These are phyloP conservation scores for Solanum hybrid DNA, from an alignment of 305 asterid species.

Conservation along the genomic window DNA sequence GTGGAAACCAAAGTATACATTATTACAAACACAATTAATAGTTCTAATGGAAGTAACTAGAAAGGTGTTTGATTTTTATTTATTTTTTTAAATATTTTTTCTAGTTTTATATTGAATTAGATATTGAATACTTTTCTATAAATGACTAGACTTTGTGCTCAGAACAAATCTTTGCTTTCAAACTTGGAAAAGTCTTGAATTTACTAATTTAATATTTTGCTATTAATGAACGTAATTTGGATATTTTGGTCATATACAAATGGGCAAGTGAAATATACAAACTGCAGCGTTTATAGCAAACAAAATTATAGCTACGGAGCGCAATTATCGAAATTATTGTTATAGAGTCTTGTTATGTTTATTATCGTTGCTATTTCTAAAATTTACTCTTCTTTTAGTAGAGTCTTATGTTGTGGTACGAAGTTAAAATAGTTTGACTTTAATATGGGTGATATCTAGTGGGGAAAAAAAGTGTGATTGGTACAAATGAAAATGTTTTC, in stretches of 20 bases:
- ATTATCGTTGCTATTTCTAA: too few relatives aligned
- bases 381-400: too few relatives aligned
- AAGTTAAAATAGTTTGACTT: too few relatives aligned
- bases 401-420: too few relatives aligned
- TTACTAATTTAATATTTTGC: background rate
- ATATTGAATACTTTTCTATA: background rate
- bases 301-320: too few relatives aligned
- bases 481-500: too few relatives aligned
- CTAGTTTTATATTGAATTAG: background rate
- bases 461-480: too few relatives aligned
- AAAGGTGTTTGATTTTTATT: background rate
- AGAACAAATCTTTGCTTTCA: background rate
- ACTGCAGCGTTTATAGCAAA: too few relatives aligned
- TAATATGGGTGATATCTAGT: too few relatives aligned
- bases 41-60: background rate
- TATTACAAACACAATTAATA: background rate
- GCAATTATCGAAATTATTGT: too few relatives aligned
- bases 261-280: too few relatives aligned
- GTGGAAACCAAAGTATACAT: background rate
- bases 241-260: background rate
- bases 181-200: background rate
- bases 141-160: background rate
- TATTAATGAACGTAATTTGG: background rate
- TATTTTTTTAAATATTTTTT: background rate
- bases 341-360: too few relatives aligned